Evolutionary conservation across 805 yeast species (phyloP).

Genomic region (Sugiyamaella valdiviana): DNA sequence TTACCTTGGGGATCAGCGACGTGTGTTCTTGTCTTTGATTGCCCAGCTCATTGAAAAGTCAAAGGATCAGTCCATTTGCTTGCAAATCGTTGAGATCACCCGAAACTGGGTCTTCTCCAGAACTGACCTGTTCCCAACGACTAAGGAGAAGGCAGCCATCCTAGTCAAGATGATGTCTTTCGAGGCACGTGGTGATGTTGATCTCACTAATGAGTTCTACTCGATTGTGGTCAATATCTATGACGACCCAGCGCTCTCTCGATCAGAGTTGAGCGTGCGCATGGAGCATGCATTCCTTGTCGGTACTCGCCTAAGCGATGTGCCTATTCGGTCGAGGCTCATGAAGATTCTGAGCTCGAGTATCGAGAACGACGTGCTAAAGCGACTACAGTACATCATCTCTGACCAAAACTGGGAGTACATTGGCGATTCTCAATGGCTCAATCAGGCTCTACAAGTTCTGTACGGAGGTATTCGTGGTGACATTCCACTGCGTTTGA

Average conservation of each 20-base stretch:
- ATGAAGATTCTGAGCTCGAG: slow-evolving; percentile 75
- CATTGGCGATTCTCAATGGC: slow-evolving; percentile 88
- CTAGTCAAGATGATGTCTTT: slow-evolving; percentile 89
- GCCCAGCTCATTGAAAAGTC: slow-evolving; percentile 91
- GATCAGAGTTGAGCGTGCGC: slow-evolving; percentile 85
- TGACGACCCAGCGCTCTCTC: slow-evolving; percentile 66
- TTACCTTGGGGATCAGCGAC: slow-evolving; percentile 85
- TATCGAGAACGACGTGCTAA: slow-evolving; percentile 68
- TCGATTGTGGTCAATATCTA: slow-evolving; percentile 83
- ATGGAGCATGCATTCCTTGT: slow-evolving; percentile 95
- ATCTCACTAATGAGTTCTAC: slow-evolving; percentile 70
- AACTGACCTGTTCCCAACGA: slow-evolving; percentile 82
- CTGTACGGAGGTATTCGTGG: slow-evolving; percentile 70
- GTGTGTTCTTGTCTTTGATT: slow-evolving; percentile 75
- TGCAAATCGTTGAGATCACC: slow-evolving; percentile 69
- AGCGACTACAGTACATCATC: slow-evolving; percentile 78
- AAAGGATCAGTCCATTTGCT: slow-evolving; percentile 64
- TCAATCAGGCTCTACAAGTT: slow-evolving; percentile 85
- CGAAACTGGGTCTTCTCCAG: slow-evolving; percentile 85
- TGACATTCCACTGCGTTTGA: slow-evolving; percentile 42
- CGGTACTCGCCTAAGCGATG: slow-evolving; percentile 82
- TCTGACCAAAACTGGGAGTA: slow-evolving; percentile 97
- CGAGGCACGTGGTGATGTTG: slow-evolving; percentile 80
- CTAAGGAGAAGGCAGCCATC: slow-evolving; percentile 93
- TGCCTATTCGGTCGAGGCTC: slow-evolving; percentile 63